A percentile compares a stretch with the other conserved stretches of the same genome.
Evolutionary conservation across 257 asterid genomes (phyloP).

Genomic region (Eustoma russellianum): DNA sequence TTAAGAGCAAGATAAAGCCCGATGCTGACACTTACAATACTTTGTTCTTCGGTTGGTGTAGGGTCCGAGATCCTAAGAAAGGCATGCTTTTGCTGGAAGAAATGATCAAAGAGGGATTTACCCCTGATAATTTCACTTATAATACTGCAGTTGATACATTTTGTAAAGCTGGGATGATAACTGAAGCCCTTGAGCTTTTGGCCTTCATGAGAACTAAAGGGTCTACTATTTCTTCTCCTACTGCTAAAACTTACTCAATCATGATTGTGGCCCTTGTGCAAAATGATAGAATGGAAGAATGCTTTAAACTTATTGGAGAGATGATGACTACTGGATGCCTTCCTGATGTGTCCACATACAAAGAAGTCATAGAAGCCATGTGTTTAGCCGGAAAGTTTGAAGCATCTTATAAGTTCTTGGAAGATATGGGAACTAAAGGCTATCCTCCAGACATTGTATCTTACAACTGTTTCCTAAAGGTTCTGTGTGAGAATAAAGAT

Average conservation of each 20-base stretch:
- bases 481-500: constrained; percentile 63
- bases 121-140: constrained; percentile 72
- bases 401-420: constrained; percentile 67
- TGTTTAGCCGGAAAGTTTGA: constrained; percentile 55
- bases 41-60: constrained; percentile 87
- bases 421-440: constrained; percentile 72
- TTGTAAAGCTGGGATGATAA: constrained; percentile 78
- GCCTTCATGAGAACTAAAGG: constrained; percentile 75
- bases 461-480: constrained; percentile 80
- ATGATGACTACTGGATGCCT: constrained; percentile 76
- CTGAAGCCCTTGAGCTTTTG: constrained; percentile 62
- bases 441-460: constrained; percentile 94
- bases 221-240: constrained; percentile 79
- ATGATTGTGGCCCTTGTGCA: constrained; percentile 66
- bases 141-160: constrained; percentile 83
- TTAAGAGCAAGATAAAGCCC: constrained; percentile 54
- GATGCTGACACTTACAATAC: constrained; percentile 71
- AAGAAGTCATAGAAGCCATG: constrained; percentile 77
- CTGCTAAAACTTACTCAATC: constrained; percentile 72
- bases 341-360: constrained; percentile 89
- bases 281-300: constrained; percentile 62
- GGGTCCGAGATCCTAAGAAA: constrained; percentile 67
- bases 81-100: constrained; percentile 65
- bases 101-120: constrained; percentile 60
- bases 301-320: constrained; percentile 44